Evolutionary conservation across 2,329 filamentous ascomycete genomes (phyloP).

Genomic region (Blumeria graminis): DNA sequence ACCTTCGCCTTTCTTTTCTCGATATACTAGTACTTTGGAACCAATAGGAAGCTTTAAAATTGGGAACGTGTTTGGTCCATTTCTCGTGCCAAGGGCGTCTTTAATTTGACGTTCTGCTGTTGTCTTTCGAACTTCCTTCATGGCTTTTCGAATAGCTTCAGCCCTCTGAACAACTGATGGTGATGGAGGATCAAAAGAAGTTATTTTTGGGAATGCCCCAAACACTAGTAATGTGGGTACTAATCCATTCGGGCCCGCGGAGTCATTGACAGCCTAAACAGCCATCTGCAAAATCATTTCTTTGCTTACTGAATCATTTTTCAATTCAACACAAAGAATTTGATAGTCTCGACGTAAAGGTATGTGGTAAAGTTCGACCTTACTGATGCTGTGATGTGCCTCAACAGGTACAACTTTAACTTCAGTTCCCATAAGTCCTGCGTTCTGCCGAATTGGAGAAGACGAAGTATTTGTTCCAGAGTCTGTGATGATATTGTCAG

Average conservation of each 20-base stretch:
- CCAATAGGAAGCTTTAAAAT: not conserved
- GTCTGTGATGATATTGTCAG: too few relatives aligned
- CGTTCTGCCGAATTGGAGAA: too few relatives aligned
- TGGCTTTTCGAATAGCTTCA: constrained; percentile 2
- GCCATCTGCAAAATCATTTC: not conserved
- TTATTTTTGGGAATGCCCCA: not conserved
- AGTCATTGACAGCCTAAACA: not conserved
- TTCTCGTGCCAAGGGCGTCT: not conserved
- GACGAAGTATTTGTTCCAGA: too few relatives aligned
- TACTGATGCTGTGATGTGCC: not conserved
- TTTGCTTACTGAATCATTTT: not conserved
- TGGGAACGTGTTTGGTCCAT: not conserved
- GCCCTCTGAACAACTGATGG: not conserved
- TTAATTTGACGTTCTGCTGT: not conserved
- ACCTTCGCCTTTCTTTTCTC: constrained; percentile 2
- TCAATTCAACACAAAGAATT: not conserved
- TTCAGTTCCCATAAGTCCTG: too few relatives aligned
- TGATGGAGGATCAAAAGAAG: not conserved
- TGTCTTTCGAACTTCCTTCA: constrained; percentile 3
- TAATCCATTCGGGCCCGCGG: not conserved
- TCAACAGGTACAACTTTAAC: not conserved
- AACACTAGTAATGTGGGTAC: not conserved
- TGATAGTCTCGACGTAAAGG: not conserved
- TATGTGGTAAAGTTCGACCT: not conserved
- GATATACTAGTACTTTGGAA: not conserved